A percentile compares a stretch with the other conserved stretches of the same genome.
Conservation (phyloP, 345 rosid species). For the Eucalyptus erythrocorys region DNA sequence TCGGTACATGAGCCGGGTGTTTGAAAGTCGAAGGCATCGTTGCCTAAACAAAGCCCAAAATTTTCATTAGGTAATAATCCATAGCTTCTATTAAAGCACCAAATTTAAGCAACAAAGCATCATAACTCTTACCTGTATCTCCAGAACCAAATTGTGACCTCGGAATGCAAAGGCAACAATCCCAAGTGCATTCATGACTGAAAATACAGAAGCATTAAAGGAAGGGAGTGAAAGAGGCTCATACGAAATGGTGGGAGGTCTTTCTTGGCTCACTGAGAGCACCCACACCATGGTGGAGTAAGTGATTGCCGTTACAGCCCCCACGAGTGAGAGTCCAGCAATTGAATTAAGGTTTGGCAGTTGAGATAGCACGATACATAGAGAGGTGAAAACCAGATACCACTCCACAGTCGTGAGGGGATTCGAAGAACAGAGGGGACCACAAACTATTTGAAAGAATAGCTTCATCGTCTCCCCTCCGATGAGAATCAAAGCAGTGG, state of each 20-base stretch:
- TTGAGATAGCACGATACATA: slow-evolving; percentile 90
- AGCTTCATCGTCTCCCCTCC: slow-evolving; percentile 98
- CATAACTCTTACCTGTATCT: slow-evolving; percentile 61
- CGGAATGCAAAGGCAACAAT: slow-evolving; percentile 89
- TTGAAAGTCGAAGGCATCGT: slow-evolving; percentile 98
- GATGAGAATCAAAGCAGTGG: slow-evolving; percentile 77
- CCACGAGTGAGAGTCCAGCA: slow-evolving; percentile 88
- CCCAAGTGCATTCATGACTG: slow-evolving; percentile 88
- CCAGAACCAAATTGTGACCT: slow-evolving; percentile 84
- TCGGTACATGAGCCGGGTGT: slow-evolving; percentile 96
- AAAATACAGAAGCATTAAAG: slow-evolving; percentile 44
- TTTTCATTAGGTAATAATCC: background rate
- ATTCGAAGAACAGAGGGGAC: slow-evolving; percentile 76
- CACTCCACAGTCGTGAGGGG: slow-evolving; percentile 93
- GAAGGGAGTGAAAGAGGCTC: slow-evolving; percentile 65
- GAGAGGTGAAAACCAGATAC: slow-evolving; percentile 91
- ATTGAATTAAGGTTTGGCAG: slow-evolving; percentile 97
- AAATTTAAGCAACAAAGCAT: background rate
- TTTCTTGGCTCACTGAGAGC: slow-evolving; percentile 84
- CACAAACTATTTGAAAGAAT: slow-evolving; percentile 88
- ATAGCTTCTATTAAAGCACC: background rate
- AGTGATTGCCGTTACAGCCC: slow-evolving; percentile 90
- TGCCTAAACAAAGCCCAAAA: slow-evolving; percentile 29
- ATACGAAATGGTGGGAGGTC: slow-evolving; percentile 73
- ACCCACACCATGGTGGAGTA: slow-evolving; percentile 96